These are phyloP conservation scores for Smittium mucronatum DNA, from an alignment of 371 early-diverging fungal species.

Conservation along the genomic window DNA sequence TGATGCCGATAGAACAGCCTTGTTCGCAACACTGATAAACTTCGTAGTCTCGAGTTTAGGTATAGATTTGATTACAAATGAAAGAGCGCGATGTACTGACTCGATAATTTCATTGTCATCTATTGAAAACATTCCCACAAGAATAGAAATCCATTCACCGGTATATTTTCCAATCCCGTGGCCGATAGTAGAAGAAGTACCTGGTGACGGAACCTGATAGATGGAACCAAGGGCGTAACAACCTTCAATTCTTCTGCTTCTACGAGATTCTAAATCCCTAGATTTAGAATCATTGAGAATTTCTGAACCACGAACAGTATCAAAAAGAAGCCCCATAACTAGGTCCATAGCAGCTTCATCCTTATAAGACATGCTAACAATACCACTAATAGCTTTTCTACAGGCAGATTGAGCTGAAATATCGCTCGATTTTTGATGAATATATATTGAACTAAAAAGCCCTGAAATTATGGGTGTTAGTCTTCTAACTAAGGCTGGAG, in stretches of 20 bases:
- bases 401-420: constrained; percentile 22
- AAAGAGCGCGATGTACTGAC: constrained; percentile 64
- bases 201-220: constrained; percentile 32
- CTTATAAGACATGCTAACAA: constrained; percentile 36
- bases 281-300: constrained; percentile 10
- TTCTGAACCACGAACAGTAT: constrained; percentile 25
- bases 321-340: constrained; percentile 57
- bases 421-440: constrained; percentile 23
- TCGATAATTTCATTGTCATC: constrained; percentile 42
- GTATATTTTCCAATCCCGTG: constrained; percentile 38
- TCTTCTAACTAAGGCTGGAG: constrained; percentile 61
- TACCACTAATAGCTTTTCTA: constrained; percentile 23
- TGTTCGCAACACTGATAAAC: constrained; percentile 55
- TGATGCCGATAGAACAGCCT: constrained; percentile 41
- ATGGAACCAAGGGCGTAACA: constrained; percentile 26
- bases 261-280: constrained; percentile 23
- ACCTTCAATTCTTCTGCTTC: constrained; percentile 18
- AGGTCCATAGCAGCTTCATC: constrained; percentile 56
- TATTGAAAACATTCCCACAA: constrained; percentile 54
- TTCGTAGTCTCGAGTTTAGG: constrained; percentile 75
- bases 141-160: constrained; percentile 65
- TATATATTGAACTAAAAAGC: constrained; percentile 54
- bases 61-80: constrained; percentile 62
- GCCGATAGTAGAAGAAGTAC: constrained; percentile 41
- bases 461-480: constrained; percentile 64